A percentile compares a stretch with the other conserved stretches of the same genome.
These are phyloP conservation scores for Leishmania turanica DNA, from an alignment of 208 protist species.

Conservation along the genomic window DNA sequence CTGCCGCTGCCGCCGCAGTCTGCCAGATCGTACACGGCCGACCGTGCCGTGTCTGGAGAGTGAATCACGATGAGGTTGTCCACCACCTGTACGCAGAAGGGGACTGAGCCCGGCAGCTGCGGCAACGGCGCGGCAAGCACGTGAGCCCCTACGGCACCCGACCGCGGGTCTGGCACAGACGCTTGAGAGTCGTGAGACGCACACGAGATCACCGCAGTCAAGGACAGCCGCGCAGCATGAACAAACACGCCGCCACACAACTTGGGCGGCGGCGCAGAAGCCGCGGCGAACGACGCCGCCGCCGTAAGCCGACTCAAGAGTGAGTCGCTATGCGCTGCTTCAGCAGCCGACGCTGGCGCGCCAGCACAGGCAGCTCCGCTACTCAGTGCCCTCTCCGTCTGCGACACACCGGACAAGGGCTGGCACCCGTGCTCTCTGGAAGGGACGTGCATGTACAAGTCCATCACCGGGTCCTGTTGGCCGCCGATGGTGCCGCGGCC, in stretches of 20 bases:
- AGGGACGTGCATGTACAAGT: conserved; percentile 7
- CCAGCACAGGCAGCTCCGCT: neutral
- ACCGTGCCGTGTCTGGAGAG: conserved; percentile 12
- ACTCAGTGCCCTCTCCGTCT: neutral
- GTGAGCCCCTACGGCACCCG: neutral
- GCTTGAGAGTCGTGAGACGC: neutral
- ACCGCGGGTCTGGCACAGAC: neutral
- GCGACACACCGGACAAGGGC: neutral
- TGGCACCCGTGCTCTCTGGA: neutral
- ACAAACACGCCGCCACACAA: conserved; percentile 13
- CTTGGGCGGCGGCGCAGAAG: conserved; percentile 12
- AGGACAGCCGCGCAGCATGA: conserved; percentile 13
- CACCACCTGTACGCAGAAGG: conserved; percentile 48
- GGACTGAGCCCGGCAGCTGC: neutral
- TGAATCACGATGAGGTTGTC: conserved; percentile 63
- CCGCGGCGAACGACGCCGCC: conserved; percentile 19
- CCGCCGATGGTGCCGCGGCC: neutral
- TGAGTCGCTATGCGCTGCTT: neutral
- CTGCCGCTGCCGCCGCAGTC: conserved; percentile 5
- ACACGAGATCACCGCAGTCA: conserved; percentile 13
- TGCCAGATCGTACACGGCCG: conserved; percentile 47
- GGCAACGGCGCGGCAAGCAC: neutral
- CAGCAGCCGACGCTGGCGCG: neutral
- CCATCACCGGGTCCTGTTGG: neutral
- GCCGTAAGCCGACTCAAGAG: conserved; percentile 34